Conservation (phyloP, 306 rosid genomes). For the Macrotyloma uniflorum region DNA sequence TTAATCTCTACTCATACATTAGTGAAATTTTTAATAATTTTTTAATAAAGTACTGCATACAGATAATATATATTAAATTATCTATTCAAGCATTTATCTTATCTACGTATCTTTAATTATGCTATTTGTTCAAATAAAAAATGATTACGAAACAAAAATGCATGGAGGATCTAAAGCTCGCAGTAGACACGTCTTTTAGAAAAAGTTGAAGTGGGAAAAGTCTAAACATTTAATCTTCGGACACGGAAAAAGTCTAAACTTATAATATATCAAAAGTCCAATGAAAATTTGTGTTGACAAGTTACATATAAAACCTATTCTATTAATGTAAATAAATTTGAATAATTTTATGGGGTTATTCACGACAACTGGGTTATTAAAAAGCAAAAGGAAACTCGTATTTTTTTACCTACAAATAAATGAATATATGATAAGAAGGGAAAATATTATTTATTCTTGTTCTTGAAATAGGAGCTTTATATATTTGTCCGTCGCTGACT, state of each 20-base stretch:
- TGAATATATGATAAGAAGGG: neutral
- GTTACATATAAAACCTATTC: neutral
- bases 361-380: neutral
- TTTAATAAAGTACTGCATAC: too few relatives aligned
- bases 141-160: neutral
- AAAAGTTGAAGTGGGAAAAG: neutral
- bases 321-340: neutral
- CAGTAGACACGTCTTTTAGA: neutral
- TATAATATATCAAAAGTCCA: neutral
- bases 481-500: slow-evolving; percentile 13
- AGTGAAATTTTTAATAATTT: too few relatives aligned
- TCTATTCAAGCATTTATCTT: too few relatives aligned
- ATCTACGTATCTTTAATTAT: neutral
- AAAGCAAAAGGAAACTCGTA: neutral
- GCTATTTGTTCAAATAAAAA: neutral
- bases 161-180: neutral
- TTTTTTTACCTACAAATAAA: neutral
- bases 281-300: neutral
- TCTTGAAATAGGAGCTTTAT: slow-evolving; percentile 11
- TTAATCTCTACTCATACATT: too few relatives aligned
- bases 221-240: too few relatives aligned
- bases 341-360: neutral
- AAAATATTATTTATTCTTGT: neutral
- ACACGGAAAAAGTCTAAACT: neutral
- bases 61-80: too few relatives aligned